Percentiles rank a stretch among this genome's conserved stretches.
Conservation (phyloP, 371 early-diverging fungal species). For the Mortierella sp. region DNA sequence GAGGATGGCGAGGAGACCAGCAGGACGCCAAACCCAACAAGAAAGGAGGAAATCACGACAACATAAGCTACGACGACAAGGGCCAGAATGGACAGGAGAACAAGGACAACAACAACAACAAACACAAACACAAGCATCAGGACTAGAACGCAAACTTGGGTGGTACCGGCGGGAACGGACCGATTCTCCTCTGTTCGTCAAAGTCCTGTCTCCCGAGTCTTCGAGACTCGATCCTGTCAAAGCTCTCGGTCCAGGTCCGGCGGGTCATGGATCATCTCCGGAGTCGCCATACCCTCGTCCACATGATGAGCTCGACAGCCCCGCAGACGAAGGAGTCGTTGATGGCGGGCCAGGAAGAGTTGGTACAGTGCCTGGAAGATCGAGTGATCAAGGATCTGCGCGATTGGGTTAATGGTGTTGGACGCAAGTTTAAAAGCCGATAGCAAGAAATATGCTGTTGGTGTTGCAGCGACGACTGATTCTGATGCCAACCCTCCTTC, state of each 20-base stretch:
- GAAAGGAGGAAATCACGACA: not conserved
- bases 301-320: constrained; percentile 23
- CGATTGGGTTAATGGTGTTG: constrained; percentile 29
- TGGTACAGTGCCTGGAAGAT: constrained; percentile 24
- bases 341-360: constrained; percentile 22
- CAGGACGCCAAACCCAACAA: not conserved
- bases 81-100: not conserved
- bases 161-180: constrained; percentile 21
- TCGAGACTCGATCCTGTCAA: constrained; percentile 27
- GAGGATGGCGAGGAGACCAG: not conserved
- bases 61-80: not conserved
- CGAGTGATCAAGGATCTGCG: constrained; percentile 24
- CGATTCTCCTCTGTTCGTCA: constrained; percentile 37
- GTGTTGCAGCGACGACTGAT: not conserved
- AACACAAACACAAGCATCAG: not conserved
- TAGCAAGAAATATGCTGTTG: not conserved
- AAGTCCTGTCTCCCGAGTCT: constrained; percentile 24
- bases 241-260: constrained; percentile 23
- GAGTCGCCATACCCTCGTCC: constrained; percentile 13
- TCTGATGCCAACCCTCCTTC: not conserved
- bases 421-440: not conserved
- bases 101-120: constrained; percentile 1
- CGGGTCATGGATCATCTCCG: constrained; percentile 29
- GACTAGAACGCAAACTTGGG: constrained; percentile 18
- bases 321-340: constrained; percentile 26